Evolutionary conservation across 192 early-diverging fungal genomes (phyloP), one percentile per base, ranked within the genome.

Genomic region (Podila horticola): DNA sequence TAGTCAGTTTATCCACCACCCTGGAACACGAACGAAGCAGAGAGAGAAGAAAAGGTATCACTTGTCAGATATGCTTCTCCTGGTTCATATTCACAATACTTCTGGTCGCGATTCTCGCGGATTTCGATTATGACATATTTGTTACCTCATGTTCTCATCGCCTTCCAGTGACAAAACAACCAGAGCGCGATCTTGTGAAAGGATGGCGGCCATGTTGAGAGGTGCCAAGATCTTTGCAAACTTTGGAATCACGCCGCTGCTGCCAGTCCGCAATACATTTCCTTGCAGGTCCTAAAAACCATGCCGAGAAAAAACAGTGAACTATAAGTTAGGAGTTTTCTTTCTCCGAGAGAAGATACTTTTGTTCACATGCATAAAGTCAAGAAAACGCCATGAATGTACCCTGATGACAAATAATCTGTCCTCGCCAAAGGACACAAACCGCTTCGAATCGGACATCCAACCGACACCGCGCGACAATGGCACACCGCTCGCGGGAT

Each of bases 371-470:
- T 36, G 34, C 34, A 36, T 36, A 36, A 36, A 36, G 34, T 36
- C 34, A 36, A 36, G 34, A 36, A 41, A 58, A 45, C 2, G n/a
- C 24, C 19, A 38, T 26, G 13, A 13, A 57, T 20, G 61, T 74
- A 75, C 74, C 66, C 59, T 63, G 31, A 75, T 59, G 31, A 24
- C 13, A 30, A 68, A 38, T 24, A 50, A 22, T n/a, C 74, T 66
- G 19, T 69, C 55, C n/a, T 69, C 67, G 38, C 52, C 24, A 8
- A 58, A 48, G 24, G 67, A 49, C 33, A 75, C n/a, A 28, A 75
- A 69, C 3, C 62, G 50, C 33, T 69, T 7, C 3, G 66, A 69
- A 26, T 75, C 74, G 20, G 74, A 29, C 30, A 75, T 63, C 74
- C 74, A 75, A n/a, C 50, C 20, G 19, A 75, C 34, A 26, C 58